Evolutionary conservation across 2,329 filamentous ascomycete genomes (phyloP), one percentile per base, ranked within the genome.

Genomic region (Knufia fluminis): DNA sequence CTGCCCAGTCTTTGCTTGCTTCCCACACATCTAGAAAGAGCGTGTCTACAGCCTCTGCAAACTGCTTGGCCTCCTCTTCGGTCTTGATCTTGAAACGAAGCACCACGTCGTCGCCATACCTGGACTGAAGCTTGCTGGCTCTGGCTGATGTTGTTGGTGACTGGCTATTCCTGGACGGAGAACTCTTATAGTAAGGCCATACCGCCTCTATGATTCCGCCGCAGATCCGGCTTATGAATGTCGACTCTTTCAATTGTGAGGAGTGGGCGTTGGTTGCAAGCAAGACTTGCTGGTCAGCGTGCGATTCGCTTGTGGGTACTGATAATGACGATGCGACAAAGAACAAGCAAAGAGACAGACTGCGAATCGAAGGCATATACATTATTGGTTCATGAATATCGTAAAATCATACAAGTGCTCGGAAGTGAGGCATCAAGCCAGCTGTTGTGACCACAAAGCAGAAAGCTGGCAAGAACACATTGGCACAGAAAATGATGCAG

Each of bases 11-110:
- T 16, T 81, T 73, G 4, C 83, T 85, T 58, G 86, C 88, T 19
- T 86, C 83, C 92, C 92, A 98, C 1, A 97, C 78, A 62, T 98
- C 92, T 36, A 97, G 73, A 59, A 92, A 84, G 20, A 96, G 76
- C 16, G 80, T 79, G 53, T 85, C 76, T 1, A 82, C 76, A 2
- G 87, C 88, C 50, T 85, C 77, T n/a, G 82, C 76, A 49, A 95
- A 71, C 1, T 83, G 83, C 28, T 70, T 67, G 51, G 86, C 82
- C 61, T 94, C 86, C 17, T 80, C 75, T 2, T 74, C 66, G 22
- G 77, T 81, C 53, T 77, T 82, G 49, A 96, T 71, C 61, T 85
- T 87, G 74, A 97, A 96, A 33, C 92, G 82, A 54, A 97, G 71
- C 14, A 98, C 88, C n/a, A 95, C 75, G 66, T 96, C 83, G 54